phyloP scores from a whole-genome alignment of 1,284 basidiomycete genomes.

The Cystobasidium pallidum region DNA sequence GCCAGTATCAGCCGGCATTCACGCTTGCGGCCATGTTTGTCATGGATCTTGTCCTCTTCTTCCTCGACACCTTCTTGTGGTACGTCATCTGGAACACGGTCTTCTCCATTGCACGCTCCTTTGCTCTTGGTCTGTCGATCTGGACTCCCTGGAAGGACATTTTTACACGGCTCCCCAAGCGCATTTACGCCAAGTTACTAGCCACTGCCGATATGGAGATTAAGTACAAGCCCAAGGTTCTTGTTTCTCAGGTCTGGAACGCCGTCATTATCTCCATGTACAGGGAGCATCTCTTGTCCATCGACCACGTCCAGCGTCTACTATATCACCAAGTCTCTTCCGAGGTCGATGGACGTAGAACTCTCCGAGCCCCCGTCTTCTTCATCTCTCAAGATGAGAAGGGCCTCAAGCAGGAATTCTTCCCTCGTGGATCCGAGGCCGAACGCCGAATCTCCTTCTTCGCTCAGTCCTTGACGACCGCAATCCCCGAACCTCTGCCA shows the following conservation, averaged over 20 bases:
- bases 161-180: constrained; percentile 86
- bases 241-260: constrained; percentile 97
- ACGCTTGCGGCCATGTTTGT: constrained; percentile 93
- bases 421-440: constrained; percentile 87
- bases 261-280: constrained; percentile 99
- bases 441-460: constrained; percentile 96
- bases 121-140: constrained; percentile 84
- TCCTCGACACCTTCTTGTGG: constrained; percentile 97
- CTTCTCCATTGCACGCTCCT: constrained; percentile 86
- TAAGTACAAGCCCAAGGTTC: constrained; percentile 96
- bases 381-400: constrained; percentile 89
- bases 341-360: constrained; percentile 77
- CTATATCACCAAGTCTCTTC: constrained; percentile 92
- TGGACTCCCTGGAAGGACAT: constrained; percentile 98
- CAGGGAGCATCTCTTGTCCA: constrained; percentile 86
- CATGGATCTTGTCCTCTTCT: constrained; percentile 93
- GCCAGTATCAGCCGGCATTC: constrained; percentile 86
- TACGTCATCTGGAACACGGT: constrained; percentile 95
- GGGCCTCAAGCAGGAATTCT: constrained; percentile 83
- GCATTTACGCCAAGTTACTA: constrained; percentile 89
- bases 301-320: constrained; percentile 91
- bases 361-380: constrained; percentile 87
- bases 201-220: constrained; percentile 91
- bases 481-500: constrained; percentile 83
- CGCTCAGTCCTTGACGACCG: constrained; percentile 86